A percentile compares a stretch with the other conserved stretches of the same genome.
Conservation (phyloP, 2,329 filamentous ascomycete species). For the Aschersonia sp. region DNA sequence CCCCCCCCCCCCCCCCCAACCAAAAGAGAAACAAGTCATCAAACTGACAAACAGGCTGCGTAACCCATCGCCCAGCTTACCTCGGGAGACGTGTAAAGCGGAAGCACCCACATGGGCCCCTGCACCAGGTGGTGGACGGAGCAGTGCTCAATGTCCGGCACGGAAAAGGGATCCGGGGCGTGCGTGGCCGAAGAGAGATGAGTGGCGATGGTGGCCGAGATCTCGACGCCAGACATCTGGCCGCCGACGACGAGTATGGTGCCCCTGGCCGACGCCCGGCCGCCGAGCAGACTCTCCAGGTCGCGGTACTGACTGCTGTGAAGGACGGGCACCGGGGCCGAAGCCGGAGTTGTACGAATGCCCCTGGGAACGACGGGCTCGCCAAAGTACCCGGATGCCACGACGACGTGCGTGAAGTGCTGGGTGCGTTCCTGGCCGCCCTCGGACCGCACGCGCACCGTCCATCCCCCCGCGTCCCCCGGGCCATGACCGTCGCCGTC, state of each 20-base stretch:
- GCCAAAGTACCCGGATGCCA: constrained; percentile 67
- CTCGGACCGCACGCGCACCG: constrained; percentile 20
- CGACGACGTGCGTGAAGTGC: constrained; percentile 56
- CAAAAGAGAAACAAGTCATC: not conserved
- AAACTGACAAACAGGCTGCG: too few species aligned
- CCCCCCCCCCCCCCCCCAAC: too few species aligned
- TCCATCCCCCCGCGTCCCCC: constrained; percentile 21
- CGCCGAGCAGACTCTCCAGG: constrained; percentile 30
- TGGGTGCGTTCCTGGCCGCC: constrained; percentile 23
- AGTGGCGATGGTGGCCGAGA: constrained; percentile 55
- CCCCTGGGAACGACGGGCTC: constrained; percentile 35
- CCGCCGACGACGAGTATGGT: constrained; percentile 65
- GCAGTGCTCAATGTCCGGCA: constrained; percentile 31
- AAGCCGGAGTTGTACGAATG: constrained; percentile 14
- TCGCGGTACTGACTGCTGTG: constrained; percentile 56
- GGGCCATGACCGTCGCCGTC: constrained; percentile 4
- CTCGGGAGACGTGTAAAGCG: constrained; percentile 38
- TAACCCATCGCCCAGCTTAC: constrained; percentile 14
- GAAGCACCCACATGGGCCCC: constrained; percentile 58
- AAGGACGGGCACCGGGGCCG: constrained; percentile 31
- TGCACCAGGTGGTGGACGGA: constrained; percentile 55
- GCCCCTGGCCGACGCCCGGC: constrained; percentile 23
- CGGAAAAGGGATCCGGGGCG: constrained; percentile 27
- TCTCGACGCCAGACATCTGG: constrained; percentile 72
- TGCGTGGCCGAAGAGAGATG: constrained; percentile 52